Conservation (phyloP, 2,329 filamentous ascomycete genomes). For the Peltaster fructicola region DNA sequence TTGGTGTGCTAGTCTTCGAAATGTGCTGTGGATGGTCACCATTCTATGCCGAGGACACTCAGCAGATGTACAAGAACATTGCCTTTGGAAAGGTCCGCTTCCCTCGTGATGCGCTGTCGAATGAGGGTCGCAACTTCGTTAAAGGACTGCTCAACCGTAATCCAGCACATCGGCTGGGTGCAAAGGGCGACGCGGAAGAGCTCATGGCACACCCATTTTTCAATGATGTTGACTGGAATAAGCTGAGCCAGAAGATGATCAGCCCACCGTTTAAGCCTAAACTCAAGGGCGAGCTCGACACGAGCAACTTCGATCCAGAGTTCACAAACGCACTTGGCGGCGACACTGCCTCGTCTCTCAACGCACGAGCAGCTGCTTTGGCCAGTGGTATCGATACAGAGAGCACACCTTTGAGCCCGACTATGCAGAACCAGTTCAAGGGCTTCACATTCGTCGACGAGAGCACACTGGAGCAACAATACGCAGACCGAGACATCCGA, state of each 20-base stretch:
- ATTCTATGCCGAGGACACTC: conserved; percentile 96
- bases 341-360: conserved; percentile 68
- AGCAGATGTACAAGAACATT: conserved; percentile 99
- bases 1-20: conserved; percentile 93
- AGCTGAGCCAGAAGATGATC: conserved; percentile 74
- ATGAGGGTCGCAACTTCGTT: conserved; percentile 92
- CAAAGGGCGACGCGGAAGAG: conserved; percentile 79
- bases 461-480: conserved; percentile 79
- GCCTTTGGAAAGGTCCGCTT: conserved; percentile 97
- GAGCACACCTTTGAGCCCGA: conserved; percentile 82
- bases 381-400: conserved; percentile 66
- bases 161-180: conserved; percentile 84
- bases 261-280: conserved; percentile 96
- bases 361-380: conserved; percentile 73
- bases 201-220: conserved; percentile 93
- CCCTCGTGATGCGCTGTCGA: conserved; percentile 80
- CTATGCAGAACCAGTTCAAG: conserved; percentile 94
- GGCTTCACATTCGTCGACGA: conserved; percentile 99
- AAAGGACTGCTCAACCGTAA: conserved; percentile 95
- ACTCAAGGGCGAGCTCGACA: conserved; percentile 86
- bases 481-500: conserved; percentile 28
- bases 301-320: conserved; percentile 95
- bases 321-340: conserved; percentile 89
- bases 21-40: conserved; percentile 99
- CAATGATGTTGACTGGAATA: conserved; percentile 79